Evolutionary conservation across 352 stramenopile species (phyloP).

Genomic region (Globisporangium echinulatum): DNA sequence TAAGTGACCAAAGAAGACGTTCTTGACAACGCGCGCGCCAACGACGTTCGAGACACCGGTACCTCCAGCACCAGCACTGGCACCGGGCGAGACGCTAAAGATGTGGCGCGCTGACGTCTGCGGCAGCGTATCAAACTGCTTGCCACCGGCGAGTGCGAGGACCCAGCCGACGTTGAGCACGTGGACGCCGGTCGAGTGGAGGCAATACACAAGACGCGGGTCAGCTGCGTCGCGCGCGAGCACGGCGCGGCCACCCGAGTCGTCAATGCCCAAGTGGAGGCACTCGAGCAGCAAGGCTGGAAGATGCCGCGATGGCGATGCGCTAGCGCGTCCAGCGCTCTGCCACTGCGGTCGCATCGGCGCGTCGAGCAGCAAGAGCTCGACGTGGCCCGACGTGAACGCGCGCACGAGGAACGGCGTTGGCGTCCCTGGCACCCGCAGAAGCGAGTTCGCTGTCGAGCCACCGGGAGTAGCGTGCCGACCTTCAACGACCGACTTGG

Average conservation of each 20-base stretch:
- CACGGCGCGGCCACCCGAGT: slow-evolving; percentile 55
- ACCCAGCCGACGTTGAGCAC: slow-evolving; percentile 76
- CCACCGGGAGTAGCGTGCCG: slow-evolving; percentile 40
- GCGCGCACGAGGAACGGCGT: slow-evolving; percentile 53
- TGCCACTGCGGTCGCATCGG: slow-evolving; percentile 62
- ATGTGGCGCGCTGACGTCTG: slow-evolving; percentile 71
- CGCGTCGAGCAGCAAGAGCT: slow-evolving; percentile 60
- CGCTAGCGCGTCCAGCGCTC: slow-evolving; percentile 5
- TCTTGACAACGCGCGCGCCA: slow-evolving; percentile 62
- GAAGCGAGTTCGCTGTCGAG: slow-evolving; percentile 39
- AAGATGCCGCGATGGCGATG: slow-evolving; percentile 15
- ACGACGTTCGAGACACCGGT: slow-evolving; percentile 41
- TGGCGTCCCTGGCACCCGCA: slow-evolving; percentile 35
- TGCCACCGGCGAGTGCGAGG: slow-evolving; percentile 42
- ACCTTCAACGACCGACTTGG: slow-evolving; percentile 49
- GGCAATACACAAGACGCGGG: slow-evolving; percentile 57
- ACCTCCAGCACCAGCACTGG: not conserved
- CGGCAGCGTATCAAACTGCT: slow-evolving; percentile 50
- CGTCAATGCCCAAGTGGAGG: slow-evolving; percentile 63
- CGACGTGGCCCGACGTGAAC: slow-evolving; percentile 71
- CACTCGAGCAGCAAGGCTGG: slow-evolving; percentile 64
- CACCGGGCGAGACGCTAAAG: slow-evolving; percentile 62
- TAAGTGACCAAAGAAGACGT: slow-evolving; percentile 69
- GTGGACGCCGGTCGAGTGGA: slow-evolving; percentile 74
- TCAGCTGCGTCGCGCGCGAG: slow-evolving; percentile 45